phyloP scores from a whole-genome alignment of 306 rosid species.

The Inga leiocalycina region DNA sequence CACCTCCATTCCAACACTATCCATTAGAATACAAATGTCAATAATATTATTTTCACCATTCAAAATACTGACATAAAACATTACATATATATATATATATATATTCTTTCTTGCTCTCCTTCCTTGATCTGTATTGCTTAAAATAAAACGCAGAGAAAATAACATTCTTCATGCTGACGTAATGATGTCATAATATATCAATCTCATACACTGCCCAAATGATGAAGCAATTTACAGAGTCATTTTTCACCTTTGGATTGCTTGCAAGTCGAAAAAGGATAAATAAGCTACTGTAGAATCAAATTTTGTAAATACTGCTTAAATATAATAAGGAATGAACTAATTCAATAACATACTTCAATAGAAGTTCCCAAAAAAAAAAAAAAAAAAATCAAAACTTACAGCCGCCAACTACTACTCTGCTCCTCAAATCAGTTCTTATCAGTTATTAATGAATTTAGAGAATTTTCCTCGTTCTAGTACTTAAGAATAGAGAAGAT shows the following conservation, averaged over 20 bases:
- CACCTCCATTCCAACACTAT: conserved; percentile 98
- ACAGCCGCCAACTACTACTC: background rate
- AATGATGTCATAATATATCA: background rate
- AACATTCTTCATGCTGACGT: background rate
- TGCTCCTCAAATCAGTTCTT: background rate
- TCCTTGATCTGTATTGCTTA: background rate
- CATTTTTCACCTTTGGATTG: background rate
- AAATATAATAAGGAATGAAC: background rate
- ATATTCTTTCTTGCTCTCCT: background rate
- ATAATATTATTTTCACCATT: background rate
- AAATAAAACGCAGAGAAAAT: background rate
- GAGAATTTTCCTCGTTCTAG: background rate
- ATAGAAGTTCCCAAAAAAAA: background rate
- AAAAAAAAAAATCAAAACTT: background rate
- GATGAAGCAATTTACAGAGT: background rate
- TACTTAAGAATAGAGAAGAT: background rate
- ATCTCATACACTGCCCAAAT: background rate
- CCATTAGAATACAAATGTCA: conserved; percentile 35
- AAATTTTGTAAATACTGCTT: background rate
- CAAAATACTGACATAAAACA: background rate
- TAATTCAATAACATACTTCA: background rate
- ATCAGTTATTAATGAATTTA: background rate
- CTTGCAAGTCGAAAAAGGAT: background rate
- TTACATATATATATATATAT: no score
- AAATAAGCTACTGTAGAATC: background rate